A percentile compares a stretch with the other conserved stretches of the same genome.
These are phyloP conservation scores for Apiotrichum brassicae DNA, from an alignment of 1,284 basidiomycete genomes.

Conservation along the genomic window DNA sequence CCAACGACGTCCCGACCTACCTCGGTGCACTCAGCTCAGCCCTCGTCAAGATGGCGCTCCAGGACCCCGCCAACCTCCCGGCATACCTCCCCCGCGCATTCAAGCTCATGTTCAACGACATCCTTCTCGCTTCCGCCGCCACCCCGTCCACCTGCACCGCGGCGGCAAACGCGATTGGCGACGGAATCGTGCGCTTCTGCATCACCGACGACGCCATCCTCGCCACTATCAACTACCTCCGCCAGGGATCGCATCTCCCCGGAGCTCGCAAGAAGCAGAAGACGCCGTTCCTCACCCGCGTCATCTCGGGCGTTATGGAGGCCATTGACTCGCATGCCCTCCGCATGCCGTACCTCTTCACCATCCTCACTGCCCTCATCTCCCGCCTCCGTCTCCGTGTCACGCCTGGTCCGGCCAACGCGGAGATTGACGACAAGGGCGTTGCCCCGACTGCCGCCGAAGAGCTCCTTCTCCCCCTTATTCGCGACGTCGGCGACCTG, in stretches of 20 bases:
- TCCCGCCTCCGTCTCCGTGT: slow-evolving; percentile 46
- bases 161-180: slow-evolving; percentile 56
- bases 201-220: slow-evolving; percentile 60
- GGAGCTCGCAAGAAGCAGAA: slow-evolving; percentile 50
- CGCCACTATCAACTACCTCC: slow-evolving; percentile 48
- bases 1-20: slow-evolving; percentile 50
- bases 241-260: slow-evolving; percentile 33
- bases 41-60: slow-evolving; percentile 41
- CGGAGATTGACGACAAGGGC: slow-evolving; percentile 48
- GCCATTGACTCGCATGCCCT: slow-evolving; percentile 62
- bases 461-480: slow-evolving; percentile 63
- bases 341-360: slow-evolving; percentile 63
- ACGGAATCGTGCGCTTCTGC: slow-evolving; percentile 59
- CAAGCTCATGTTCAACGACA: slow-evolving; percentile 67
- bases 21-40: slow-evolving; percentile 54
- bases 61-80: slow-evolving; percentile 33
- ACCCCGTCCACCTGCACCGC: slow-evolving; percentile 49
- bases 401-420: slow-evolving; percentile 32
- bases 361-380: slow-evolving; percentile 51
- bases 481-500: slow-evolving; percentile 68
- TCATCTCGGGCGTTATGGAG: slow-evolving; percentile 59
- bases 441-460: slow-evolving; percentile 60
- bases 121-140: slow-evolving; percentile 45
- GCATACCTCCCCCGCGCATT: slow-evolving; percentile 61
- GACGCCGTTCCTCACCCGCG: slow-evolving; percentile 56